A percentile compares a stretch with the other conserved stretches of the same genome.
Evolutionary conservation across 179 eudicot species (phyloP).

Genomic region (Actinidia chinensis): DNA sequence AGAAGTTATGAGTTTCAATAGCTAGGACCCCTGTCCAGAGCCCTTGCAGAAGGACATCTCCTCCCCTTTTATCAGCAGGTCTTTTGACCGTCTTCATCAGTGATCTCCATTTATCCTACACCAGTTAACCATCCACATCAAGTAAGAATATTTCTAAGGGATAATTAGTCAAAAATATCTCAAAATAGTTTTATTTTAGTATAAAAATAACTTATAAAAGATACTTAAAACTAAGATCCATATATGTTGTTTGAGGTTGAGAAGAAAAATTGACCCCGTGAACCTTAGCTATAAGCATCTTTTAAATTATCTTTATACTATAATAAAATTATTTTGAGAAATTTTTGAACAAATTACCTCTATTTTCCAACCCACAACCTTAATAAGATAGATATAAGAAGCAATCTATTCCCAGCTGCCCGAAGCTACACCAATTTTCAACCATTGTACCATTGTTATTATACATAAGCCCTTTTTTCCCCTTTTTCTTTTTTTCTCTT

Average conservation of each 20-base stretch:
- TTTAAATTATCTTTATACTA: too few species aligned
- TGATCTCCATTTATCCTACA: constrained; percentile 57
- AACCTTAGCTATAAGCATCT: too few species aligned
- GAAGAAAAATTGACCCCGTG: too few species aligned
- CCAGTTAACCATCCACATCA: not conserved
- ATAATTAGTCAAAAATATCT: too few species aligned
- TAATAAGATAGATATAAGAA: not conserved
- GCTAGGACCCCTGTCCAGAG: constrained; percentile 58
- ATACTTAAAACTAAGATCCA: too few species aligned
- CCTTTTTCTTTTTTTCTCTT: too few species aligned
- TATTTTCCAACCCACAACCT: too few species aligned
- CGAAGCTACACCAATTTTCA: not conserved
- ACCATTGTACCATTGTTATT: not conserved
- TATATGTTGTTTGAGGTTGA: too few species aligned
- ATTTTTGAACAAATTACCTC: too few species aligned
- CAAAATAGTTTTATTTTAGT: too few species aligned
- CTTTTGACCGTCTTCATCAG: constrained; percentile 79
- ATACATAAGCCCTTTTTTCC: not conserved
- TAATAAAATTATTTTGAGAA: too few species aligned
- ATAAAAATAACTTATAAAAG: too few species aligned
- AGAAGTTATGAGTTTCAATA: constrained; percentile 67
- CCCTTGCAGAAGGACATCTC: constrained; percentile 74
- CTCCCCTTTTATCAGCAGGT: constrained; percentile 77
- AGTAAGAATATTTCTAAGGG: not conserved
- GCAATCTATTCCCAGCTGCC: not conserved